Conservation (phyloP, 129 eudicot species). For the Chrysanthemum lavandulifolium region DNA sequence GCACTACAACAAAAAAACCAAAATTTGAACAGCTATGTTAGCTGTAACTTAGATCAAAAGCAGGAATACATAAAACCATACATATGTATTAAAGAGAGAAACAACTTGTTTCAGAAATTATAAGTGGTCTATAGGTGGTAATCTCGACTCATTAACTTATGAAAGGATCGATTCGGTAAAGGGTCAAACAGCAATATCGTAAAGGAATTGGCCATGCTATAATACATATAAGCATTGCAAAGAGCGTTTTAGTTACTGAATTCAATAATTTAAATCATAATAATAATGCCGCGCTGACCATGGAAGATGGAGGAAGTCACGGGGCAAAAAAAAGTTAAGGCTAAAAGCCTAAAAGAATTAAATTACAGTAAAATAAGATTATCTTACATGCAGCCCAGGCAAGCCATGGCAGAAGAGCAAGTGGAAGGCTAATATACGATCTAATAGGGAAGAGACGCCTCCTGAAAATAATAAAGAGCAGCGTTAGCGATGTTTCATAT, state of each 20-base stretch:
- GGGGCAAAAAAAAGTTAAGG: neutral
- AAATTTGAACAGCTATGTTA: slow-evolving; percentile 14
- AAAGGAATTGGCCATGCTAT: too few relatives aligned
- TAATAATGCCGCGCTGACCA: neutral
- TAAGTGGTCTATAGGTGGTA: neutral
- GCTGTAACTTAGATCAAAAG: neutral
- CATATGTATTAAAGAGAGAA: neutral
- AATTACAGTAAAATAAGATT: slow-evolving; percentile 5
- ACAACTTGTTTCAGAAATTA: neutral
- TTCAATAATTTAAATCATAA: neutral
- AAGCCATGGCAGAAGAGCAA: slow-evolving; percentile 83
- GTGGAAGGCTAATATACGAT: slow-evolving; percentile 61
- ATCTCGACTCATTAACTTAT: too few relatives aligned
- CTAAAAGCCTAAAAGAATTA: slow-evolving; percentile 1
- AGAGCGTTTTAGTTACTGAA: neutral
- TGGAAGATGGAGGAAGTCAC: neutral
- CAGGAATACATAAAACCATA: slow-evolving; percentile 12
- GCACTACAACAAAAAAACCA: slow-evolving; percentile 46
- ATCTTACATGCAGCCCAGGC: slow-evolving; percentile 68
- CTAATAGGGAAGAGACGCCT: slow-evolving; percentile 80
- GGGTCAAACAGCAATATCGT: too few relatives aligned
- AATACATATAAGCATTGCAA: neutral
- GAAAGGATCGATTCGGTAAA: neutral
- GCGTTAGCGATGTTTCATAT: neutral
- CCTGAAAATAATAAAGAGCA: slow-evolving; percentile 44